A percentile compares a stretch with the other conserved stretches of the same genome.
Evolutionary conservation across 2,329 filamentous ascomycete species (phyloP).

Genomic region (Monosporascus cannonballus): DNA sequence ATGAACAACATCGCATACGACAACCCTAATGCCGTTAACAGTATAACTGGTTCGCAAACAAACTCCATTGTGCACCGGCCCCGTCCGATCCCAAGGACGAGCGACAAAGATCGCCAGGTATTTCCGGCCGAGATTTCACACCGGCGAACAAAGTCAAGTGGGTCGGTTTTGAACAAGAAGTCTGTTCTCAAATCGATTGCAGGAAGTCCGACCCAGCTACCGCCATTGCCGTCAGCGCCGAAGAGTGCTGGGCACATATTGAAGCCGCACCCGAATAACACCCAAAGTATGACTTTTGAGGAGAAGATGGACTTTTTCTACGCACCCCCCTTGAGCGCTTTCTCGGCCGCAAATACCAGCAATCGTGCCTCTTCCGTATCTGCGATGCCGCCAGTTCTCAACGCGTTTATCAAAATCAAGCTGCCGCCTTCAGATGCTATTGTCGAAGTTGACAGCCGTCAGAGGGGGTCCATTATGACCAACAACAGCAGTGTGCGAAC

Average conservation of each 20-base stretch:
- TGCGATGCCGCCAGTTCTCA: conserved; percentile 34
- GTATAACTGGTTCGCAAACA: conserved; percentile 37
- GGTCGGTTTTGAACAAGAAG: conserved; percentile 38
- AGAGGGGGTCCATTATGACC: conserved; percentile 24
- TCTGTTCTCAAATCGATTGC: conserved; percentile 38
- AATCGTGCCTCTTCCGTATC: conserved; percentile 37
- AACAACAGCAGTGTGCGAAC: conserved; percentile 33
- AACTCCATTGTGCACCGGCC: conserved; percentile 48
- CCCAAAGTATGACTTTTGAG: conserved; percentile 52
- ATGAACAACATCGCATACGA: conserved; percentile 51
- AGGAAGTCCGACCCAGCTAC: conserved; percentile 43
- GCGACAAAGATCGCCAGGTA: conserved; percentile 38
- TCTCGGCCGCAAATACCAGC: conserved; percentile 5
- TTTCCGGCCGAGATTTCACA: conserved; percentile 43
- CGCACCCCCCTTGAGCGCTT: conserved; percentile 28
- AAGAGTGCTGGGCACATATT: conserved; percentile 32
- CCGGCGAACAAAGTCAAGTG: conserved; percentile 43
- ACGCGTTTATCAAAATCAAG: conserved; percentile 21
- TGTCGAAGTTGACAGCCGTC: conserved; percentile 15
- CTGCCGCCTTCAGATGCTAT: conserved; percentile 17
- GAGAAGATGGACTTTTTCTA: conserved; percentile 52
- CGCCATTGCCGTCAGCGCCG: conserved; percentile 44
- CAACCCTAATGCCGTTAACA: conserved; percentile 41
- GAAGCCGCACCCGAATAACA: conserved; percentile 43
- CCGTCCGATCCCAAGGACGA: conserved; percentile 47